Evolutionary conservation across 192 early-diverging fungal species (phyloP).

Genomic region (Allomyces arbusculus): DNA sequence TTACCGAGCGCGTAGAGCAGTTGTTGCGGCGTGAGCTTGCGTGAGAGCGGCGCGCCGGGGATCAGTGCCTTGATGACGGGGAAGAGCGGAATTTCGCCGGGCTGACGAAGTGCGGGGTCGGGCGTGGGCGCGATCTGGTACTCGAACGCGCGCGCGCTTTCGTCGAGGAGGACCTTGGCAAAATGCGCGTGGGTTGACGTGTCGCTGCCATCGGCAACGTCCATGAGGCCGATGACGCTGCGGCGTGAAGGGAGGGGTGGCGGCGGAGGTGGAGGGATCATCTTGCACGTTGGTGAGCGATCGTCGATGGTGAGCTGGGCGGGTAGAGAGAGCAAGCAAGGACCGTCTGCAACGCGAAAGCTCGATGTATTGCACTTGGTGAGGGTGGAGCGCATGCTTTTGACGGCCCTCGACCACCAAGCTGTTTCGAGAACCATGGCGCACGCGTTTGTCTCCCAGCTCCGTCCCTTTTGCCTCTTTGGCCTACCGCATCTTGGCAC

Average conservation of each 20-base stretch:
- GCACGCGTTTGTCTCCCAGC: too few relatives aligned
- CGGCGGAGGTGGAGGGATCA: neutral
- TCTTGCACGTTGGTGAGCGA: neutral
- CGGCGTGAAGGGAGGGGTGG: neutral
- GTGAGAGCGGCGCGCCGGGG: constrained; percentile 4
- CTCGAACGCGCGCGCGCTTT: neutral
- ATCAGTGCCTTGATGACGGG: constrained; percentile 4
- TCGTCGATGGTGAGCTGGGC: neutral
- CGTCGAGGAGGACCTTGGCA: neutral
- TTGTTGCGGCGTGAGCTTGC: constrained; percentile 1
- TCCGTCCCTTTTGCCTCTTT: too few relatives aligned
- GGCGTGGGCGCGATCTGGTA: neutral
- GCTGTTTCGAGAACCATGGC: too few relatives aligned
- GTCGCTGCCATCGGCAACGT: neutral
- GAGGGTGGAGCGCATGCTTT: too few relatives aligned
- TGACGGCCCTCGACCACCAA: too few relatives aligned
- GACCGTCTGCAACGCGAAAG: too few relatives aligned
- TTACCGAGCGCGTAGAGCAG: constrained; percentile 8
- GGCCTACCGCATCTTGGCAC: too few relatives aligned
- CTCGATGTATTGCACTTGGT: too few relatives aligned
- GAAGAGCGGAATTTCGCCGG: constrained; percentile 2
- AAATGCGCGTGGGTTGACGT: neutral
- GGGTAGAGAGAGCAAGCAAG: too few relatives aligned
- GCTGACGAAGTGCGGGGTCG: neutral
- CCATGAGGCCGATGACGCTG: neutral